Base-by-base conservation (phyloP, 2,329 filamentous ascomycete species). In the Cordyceps militaris region DNA sequence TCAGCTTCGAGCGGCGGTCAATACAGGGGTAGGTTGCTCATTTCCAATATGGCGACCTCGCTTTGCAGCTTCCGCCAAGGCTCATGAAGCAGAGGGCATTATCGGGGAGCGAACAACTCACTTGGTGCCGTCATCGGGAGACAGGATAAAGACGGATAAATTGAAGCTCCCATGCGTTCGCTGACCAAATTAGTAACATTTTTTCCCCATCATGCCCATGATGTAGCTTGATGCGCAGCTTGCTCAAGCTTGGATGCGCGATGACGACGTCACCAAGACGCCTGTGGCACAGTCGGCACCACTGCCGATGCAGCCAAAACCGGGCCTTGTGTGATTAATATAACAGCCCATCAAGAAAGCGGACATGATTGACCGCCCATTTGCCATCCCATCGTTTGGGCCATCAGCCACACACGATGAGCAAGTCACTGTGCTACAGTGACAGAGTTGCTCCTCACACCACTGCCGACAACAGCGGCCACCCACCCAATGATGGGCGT, bases 101-200 rank as follows among this genome's bases (percentile, higher is more conserved):
- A 67, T 63, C 1, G 66, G 65, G 30, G 68, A 21, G 26, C 65
- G 62, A 4, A 68, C 63, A 34, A 66, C 56, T 63, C 63, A 66
- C 11, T 58, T 38, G 8, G 55, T 49, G 8, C 44, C 55, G 3
- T 63, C 60, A 5, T 54, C 24, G n/a, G 32, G 28, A n/a, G 44
- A 54, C 13, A 43, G 8, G 36, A 54, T 26, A 54, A 54, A 54
- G n/a, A 43, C 40, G 51, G 38, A 54, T 2, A 44, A 16, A 32
- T 54, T 54, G 38, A 54, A 54, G 51, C 51, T 54, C 24, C 51
- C 38, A 32, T 11, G 30, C 8, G 26, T 43, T n/a, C 24, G 19
- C 16, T 42, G 19, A 11, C 50, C 34, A 32, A 53, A 43, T 2
- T 38, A 19, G 3, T 43, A 11, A 19, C 50, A 53, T n/a, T 14